Percentiles rank a stretch among this genome's conserved stretches.
Conservation (phyloP, 331 rosid genomes). For the Stylosanthes scabra region DNA sequence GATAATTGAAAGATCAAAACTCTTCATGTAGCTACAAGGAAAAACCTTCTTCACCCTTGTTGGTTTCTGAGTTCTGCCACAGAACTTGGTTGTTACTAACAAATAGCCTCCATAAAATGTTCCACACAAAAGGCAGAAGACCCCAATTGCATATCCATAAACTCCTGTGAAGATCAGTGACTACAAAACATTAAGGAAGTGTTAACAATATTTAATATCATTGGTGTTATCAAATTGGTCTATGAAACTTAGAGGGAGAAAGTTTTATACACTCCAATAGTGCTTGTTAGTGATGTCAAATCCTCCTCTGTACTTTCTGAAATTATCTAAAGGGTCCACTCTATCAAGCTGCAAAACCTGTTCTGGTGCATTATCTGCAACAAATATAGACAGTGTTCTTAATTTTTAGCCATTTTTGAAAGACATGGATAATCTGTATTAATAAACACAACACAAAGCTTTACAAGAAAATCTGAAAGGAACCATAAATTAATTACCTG, state of each 20-base stretch:
- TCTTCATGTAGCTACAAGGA: slow-evolving; percentile 45
- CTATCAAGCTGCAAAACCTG: slow-evolving; percentile 46
- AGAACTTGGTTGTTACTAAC: slow-evolving; percentile 31
- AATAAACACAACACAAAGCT: background rate
- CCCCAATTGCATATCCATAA: slow-evolving; percentile 71
- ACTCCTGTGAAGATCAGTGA: slow-evolving; percentile 74
- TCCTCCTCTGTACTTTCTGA: slow-evolving; percentile 75
- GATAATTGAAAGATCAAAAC: slow-evolving; percentile 49
- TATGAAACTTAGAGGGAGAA: slow-evolving; percentile 31
- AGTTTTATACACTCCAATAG: slow-evolving; percentile 81
- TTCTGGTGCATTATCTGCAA: slow-evolving; percentile 47
- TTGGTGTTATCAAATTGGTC: slow-evolving; percentile 9
- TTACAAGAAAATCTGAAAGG: background rate
- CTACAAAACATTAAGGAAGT: slow-evolving; percentile 50
- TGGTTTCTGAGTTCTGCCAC: slow-evolving; percentile 37
- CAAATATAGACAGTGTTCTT: slow-evolving; percentile 39
- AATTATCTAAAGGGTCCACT: slow-evolving; percentile 67
- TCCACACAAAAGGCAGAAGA: slow-evolving; percentile 73
- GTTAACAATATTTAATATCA: slow-evolving; percentile 20
- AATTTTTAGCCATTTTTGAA: slow-evolving; percentile 18
- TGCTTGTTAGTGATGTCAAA: slow-evolving; percentile 82
- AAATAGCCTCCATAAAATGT: slow-evolving; percentile 50
- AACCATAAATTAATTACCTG: slow-evolving; percentile 47
- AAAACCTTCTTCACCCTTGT: slow-evolving; percentile 43
- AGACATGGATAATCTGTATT: background rate